Conservation (phyloP, 2,329 filamentous ascomycete genomes). For the Botrytis tulipae region DNA sequence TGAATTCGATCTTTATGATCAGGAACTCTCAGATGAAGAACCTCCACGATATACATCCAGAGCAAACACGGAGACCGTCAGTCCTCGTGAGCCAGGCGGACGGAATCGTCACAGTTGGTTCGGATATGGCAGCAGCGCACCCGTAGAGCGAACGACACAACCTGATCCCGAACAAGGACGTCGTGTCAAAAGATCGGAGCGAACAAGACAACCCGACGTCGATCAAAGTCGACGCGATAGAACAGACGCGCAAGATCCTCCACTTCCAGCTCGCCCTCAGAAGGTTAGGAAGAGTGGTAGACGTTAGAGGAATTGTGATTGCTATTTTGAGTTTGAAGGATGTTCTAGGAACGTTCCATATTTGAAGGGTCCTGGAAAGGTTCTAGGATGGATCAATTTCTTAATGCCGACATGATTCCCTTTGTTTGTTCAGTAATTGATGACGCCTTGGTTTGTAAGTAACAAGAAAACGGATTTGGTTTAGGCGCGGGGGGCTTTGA, state of each 20-base stretch:
- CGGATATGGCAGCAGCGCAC: slow-evolving; percentile 33
- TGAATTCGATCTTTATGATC: slow-evolving; percentile 45
- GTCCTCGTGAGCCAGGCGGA: slow-evolving; percentile 22
- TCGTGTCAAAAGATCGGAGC: slow-evolving; percentile 31
- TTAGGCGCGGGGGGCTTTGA: not conserved
- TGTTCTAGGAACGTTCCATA: not conserved
- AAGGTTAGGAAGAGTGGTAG: slow-evolving; percentile 19
- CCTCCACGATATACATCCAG: slow-evolving; percentile 34
- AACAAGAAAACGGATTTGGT: slow-evolving; percentile 1
- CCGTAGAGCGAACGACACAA: slow-evolving; percentile 36
- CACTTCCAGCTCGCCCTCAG: slow-evolving; percentile 5
- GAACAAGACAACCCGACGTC: slow-evolving; percentile 36
- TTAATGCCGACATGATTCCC: slow-evolving; percentile 11
- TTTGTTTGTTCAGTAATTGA: slow-evolving; percentile 17
- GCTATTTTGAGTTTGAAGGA: not conserved
- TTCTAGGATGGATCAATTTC: not conserved
- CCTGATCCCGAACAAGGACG: slow-evolving; percentile 34
- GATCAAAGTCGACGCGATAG: slow-evolving; percentile 28
- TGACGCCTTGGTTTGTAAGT: slow-evolving; percentile 11
- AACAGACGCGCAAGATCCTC: slow-evolving; percentile 3
- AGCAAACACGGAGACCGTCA: slow-evolving; percentile 23
- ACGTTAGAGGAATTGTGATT: slow-evolving; percentile 1
- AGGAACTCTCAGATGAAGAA: slow-evolving; percentile 30
- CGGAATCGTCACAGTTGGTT: slow-evolving; percentile 34
- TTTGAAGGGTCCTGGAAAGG: not conserved